phyloP scores from a whole-genome alignment of 345 rosid species.

The Erodium maritimum region DNA sequence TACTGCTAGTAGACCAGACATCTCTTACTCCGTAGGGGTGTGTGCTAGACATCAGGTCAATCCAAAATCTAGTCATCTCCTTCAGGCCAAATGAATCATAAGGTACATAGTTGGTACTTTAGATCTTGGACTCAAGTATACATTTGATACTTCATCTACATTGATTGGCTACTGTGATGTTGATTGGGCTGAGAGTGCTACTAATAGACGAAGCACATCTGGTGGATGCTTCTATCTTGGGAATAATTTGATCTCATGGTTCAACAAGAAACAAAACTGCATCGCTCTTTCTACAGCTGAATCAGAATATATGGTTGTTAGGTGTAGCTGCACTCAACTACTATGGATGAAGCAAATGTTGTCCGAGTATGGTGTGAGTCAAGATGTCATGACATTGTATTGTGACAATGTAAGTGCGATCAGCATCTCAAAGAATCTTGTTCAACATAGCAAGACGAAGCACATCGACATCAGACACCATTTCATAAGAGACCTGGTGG shows the following conservation, averaged over 20 bases:
- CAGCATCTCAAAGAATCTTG: background rate
- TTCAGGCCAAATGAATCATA: background rate
- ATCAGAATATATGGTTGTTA: too few species aligned
- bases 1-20: background rate
- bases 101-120: rapidly evolving
- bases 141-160: background rate
- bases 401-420: background rate
- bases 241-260: too few species aligned
- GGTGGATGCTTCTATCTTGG: too few species aligned
- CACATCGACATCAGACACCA: background rate
- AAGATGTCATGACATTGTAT: too few species aligned
- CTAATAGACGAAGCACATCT: too few species aligned
- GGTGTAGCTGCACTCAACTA: background rate
- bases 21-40: background rate
- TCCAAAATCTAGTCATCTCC: background rate
- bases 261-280: too few species aligned
- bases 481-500: background rate
- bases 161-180: background rate
- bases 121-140: background rate
- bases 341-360: background rate
- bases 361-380: background rate
- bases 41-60: background rate
- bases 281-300: too few species aligned
- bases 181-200: too few species aligned
- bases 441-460: background rate